Conservation (phyloP, 2,329 filamentous ascomycete genomes). For the Aspergillus bombycis region DNA sequence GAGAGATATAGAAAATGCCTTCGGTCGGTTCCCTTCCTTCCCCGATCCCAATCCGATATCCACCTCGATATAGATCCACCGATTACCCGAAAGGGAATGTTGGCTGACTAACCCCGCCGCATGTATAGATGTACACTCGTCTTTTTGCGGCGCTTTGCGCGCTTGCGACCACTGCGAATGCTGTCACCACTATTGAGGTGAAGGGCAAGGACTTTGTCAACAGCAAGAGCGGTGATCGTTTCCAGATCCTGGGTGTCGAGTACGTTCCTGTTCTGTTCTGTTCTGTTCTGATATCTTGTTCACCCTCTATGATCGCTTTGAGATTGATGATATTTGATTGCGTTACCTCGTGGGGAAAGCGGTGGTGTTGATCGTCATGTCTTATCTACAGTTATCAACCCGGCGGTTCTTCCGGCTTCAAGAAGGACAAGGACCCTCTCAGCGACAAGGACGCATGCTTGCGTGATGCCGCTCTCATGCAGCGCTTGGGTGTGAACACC, state of each 20-base stretch:
- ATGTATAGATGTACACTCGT: constrained; percentile 34
- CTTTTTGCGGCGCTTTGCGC: constrained; percentile 45
- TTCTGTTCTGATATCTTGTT: too few species aligned
- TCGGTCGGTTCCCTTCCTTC: constrained; percentile 19
- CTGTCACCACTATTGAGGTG: constrained; percentile 60
- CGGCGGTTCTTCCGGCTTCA: constrained; percentile 62
- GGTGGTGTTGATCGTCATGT: constrained; percentile 21
- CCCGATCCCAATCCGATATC: neutral
- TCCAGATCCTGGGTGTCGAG: constrained; percentile 66
- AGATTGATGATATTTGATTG: constrained; percentile 13
- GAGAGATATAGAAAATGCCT: constrained; percentile 23
- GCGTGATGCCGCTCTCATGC: constrained; percentile 66
- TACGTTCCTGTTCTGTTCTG: constrained; percentile 33
- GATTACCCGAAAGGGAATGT: neutral
- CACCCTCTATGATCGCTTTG: neutral
- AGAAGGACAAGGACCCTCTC: constrained; percentile 58
- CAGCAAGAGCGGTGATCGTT: constrained; percentile 58
- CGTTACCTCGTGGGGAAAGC: constrained; percentile 19
- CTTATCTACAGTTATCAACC: constrained; percentile 58
- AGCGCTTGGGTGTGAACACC: constrained; percentile 66
- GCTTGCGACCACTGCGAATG: constrained; percentile 51
- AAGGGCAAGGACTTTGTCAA: constrained; percentile 65
- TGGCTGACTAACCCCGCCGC: neutral
- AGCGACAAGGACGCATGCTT: constrained; percentile 61
- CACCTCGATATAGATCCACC: neutral